Percentiles rank a stretch among this genome's conserved stretches.
Evolutionary conservation across 139 green algal species (phyloP).

Genomic region (Chlorella sp.): DNA sequence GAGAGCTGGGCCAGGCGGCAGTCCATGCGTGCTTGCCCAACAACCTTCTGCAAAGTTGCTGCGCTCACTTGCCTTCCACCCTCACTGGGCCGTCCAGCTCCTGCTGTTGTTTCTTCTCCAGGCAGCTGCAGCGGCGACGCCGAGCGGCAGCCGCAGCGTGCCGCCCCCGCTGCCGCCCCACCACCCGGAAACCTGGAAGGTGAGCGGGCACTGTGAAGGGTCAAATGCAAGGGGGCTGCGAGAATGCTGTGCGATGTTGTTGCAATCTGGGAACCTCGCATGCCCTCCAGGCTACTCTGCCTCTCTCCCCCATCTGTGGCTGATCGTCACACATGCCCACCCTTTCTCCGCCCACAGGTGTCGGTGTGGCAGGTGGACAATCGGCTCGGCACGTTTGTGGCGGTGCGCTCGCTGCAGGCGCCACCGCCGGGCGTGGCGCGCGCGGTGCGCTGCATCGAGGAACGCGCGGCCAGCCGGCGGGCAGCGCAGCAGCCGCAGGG

Average conservation of each 20-base stretch:
- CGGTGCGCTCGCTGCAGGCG: slow-evolving; percentile 37
- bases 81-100: neutral
- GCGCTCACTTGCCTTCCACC: neutral
- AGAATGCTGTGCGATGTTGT: no score
- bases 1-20: neutral
- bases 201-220: no score
- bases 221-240: no score
- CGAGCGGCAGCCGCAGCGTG: neutral
- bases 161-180: slow-evolving; percentile 41
- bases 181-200: slow-evolving; percentile 74
- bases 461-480: neutral
- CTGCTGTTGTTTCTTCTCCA: neutral
- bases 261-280: no score
- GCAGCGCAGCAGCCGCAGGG: no score
- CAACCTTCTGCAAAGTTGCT: no score
- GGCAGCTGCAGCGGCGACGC: neutral
- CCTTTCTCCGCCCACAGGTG: neutral
- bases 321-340: no score
- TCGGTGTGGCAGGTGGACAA: slow-evolving; percentile 80
- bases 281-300: no score
- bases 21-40: neutral
- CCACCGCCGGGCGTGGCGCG: slow-evolving; percentile 1
- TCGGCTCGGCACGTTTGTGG: slow-evolving; percentile 63
- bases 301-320: no score
- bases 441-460: neutral